phyloP scores from a whole-genome alignment of 2,329 filamentous ascomycete species.

The Colletotrichum musicola region DNA sequence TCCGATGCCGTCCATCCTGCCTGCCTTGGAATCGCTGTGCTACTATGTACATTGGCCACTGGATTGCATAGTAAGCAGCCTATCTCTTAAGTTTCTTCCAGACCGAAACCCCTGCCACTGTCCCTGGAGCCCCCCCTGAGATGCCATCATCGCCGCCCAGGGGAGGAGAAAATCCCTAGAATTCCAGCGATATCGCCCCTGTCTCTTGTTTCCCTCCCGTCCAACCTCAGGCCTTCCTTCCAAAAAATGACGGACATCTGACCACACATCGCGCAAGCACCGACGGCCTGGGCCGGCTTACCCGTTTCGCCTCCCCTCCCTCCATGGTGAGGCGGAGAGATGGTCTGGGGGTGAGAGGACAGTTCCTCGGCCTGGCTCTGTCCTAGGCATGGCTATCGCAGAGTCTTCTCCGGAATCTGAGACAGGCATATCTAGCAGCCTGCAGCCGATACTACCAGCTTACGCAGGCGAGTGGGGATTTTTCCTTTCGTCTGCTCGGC shows the following conservation, averaged over 20 bases:
- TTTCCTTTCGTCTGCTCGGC: neutral
- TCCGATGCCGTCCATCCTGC: neutral
- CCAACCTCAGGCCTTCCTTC: neutral
- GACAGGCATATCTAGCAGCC: conserved; percentile 10
- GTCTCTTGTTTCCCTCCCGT: neutral
- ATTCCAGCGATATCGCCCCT: conserved; percentile 35
- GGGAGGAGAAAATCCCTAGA: conserved; percentile 20
- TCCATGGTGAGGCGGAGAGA: neutral
- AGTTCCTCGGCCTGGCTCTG: neutral
- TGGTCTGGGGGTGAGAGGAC: too few species aligned
- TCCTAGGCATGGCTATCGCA: neutral
- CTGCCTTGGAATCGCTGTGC: neutral
- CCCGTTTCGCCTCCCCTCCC: neutral
- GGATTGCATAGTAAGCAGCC: neutral
- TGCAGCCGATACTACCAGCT: neutral
- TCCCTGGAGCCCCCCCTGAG: conserved; percentile 22
- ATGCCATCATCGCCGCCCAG: conserved; percentile 31
- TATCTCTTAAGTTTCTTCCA: neutral
- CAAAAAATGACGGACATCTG: conserved; percentile 7
- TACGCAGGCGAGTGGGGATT: conserved; percentile 7
- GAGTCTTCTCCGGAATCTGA: conserved; percentile 11
- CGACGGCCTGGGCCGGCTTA: neutral
- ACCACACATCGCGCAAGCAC: neutral
- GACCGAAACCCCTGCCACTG: neutral
- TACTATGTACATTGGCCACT: neutral